Evolutionary conservation across 2,329 filamentous ascomycete species (phyloP), one percentile per base, ranked within the genome.

Genomic region (Niveomyces coronatus): DNA sequence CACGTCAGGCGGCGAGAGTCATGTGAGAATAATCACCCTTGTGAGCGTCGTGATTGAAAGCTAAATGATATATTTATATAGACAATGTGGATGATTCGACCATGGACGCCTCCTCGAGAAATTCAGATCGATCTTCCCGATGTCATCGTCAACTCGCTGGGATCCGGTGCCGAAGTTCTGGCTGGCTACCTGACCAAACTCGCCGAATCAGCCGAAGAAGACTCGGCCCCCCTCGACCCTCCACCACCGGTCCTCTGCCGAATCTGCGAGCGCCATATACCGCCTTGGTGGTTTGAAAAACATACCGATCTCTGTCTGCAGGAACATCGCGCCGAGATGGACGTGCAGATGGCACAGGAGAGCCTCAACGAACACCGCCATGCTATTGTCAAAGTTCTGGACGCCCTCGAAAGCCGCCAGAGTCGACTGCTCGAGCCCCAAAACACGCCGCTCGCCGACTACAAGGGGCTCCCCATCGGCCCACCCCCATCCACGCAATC

Each of bases 51-150:
- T n/a, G n/a, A n/a, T n/a, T n/a, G n/a, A n/a, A n/a, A n/a, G n/a
- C n/a, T n/a, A n/a, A n/a, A n/a, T n/a, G n/a, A n/a, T n/a, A n/a
- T n/a, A n/a, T n/a, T 44, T 32, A 33, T 43, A 41, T 51, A 94
- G 85, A 94, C 86, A 14, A 98, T 98, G 93, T 98, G 91, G 91
- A 98, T 98, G 87, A 77, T 98, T 49, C 84, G 91, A 47, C 91
- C 89, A 3, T 94, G 87, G 61, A 80, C 87, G 28, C 74, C 82
- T 28, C 84, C 89, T 5, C 77, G 87, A 47, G 88, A 96, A 65
- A 85, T 98, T 53, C 93, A 93, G 46, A 96, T 98, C 50, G 91
- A 96, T 56, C 74, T 98, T 6, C 89, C 93, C 13, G 70, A 78
- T 41, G 67, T 94, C 19, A 80, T 98, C 43, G 88, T 96, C 36